Percentiles rank a stretch among this genome's conserved stretches.
phyloP scores from a whole-genome alignment of 306 rosid species.

The Senna siamea region DNA sequence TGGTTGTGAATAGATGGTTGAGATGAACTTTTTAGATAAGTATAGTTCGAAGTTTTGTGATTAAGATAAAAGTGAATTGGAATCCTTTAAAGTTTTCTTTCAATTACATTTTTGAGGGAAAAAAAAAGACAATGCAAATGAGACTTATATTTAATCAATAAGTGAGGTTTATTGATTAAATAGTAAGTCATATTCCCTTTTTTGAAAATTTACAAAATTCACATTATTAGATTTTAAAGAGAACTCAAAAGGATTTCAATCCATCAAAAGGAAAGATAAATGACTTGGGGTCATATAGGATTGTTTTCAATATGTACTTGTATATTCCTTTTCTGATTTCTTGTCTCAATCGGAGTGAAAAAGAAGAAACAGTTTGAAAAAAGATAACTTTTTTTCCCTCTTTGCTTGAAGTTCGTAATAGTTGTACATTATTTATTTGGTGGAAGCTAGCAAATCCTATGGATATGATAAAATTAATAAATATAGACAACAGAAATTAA shows the following conservation, averaged over 20 bases:
- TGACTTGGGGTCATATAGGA: background rate
- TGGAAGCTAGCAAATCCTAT: background rate
- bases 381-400: background rate
- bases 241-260: background rate
- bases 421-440: background rate
- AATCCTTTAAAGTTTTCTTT: too few relatives aligned
- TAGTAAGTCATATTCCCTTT: too few relatives aligned
- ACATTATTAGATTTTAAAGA: background rate
- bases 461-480: too few relatives aligned
- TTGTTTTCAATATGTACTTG: background rate
- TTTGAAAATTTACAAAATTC: too few relatives aligned
- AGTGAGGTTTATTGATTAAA: too few relatives aligned
- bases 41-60: background rate
- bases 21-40: slow-evolving; percentile 12
- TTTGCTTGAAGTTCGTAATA: background rate
- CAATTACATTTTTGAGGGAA: too few relatives aligned
- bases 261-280: too few relatives aligned
- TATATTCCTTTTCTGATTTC: background rate
- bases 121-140: too few relatives aligned
- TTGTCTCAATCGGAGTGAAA: background rate
- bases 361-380: background rate
- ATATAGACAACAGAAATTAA: too few relatives aligned
- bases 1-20: background rate
- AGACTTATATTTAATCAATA: too few relatives aligned
- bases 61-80: background rate